Conservation (phyloP, 805 yeast species). For the Blastobotrys chiropterorum region DNA sequence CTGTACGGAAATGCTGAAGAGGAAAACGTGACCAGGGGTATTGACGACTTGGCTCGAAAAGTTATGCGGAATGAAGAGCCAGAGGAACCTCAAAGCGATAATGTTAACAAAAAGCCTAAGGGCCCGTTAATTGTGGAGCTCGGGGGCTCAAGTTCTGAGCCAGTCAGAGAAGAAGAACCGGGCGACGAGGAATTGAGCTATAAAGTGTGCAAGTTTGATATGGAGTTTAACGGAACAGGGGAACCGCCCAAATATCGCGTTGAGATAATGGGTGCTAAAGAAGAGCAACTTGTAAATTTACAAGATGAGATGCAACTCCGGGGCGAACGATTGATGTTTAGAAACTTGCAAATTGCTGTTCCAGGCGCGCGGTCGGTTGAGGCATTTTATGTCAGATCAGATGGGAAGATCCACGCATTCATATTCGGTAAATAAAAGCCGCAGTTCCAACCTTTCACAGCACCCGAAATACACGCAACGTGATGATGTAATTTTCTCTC, state of each 20-base stretch:
- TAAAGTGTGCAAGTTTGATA: background rate
- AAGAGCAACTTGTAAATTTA: background rate
- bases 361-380: background rate
- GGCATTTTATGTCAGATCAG: background rate
- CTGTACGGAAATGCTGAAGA: constrained; percentile 1
- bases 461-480: too few relatives aligned
- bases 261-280: background rate
- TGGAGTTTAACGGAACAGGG: background rate
- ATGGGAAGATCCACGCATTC: background rate
- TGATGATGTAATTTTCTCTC: too few relatives aligned
- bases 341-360: background rate
- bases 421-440: background rate
- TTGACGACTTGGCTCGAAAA: constrained; percentile 23
- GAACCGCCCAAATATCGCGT: background rate
- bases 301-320: background rate
- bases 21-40: constrained; percentile 20
- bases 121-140: background rate
- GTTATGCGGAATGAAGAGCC: background rate
- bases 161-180: background rate
- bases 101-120: background rate
- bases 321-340: background rate
- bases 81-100: background rate
- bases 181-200: background rate
- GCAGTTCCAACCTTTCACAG: too few relatives aligned
- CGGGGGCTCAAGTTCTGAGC: background rate